A percentile compares a stretch with the other conserved stretches of the same genome.
phyloP scores from a whole-genome alignment of 2,329 filamentous ascomycete genomes.

The Nemania abortiva region DNA sequence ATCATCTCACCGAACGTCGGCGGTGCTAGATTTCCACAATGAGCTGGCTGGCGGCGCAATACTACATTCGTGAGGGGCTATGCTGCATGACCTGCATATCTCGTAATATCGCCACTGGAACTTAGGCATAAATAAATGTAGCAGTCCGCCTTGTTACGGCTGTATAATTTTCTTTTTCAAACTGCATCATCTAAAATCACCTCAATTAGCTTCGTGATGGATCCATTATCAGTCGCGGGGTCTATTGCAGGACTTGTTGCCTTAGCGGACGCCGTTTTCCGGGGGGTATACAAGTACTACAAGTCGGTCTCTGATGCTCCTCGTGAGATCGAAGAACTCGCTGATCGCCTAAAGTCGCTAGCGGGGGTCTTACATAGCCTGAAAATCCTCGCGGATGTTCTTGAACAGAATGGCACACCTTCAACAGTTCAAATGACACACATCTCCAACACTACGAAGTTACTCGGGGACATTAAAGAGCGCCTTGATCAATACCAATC shows the following conservation, averaged over 20 bases:
- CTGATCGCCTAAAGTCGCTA: conserved; percentile 39
- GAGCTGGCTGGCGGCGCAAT: too few species aligned
- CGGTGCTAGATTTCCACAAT: too few species aligned
- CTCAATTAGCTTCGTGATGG: conserved; percentile 23
- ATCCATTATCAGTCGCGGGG: conserved; percentile 48
- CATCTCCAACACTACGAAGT: conserved; percentile 34
- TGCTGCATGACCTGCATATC: too few species aligned
- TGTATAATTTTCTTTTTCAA: neutral
- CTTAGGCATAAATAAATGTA: too few species aligned
- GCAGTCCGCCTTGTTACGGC: neutral
- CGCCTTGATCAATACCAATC: conserved; percentile 37
- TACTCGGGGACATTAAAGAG: conserved; percentile 37
- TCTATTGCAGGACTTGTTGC: conserved; percentile 50
- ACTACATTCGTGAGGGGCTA: too few species aligned
- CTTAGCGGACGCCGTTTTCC: conserved; percentile 45
- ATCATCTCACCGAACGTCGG: too few species aligned
- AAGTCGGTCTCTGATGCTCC: conserved; percentile 43
- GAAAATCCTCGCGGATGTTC: conserved; percentile 33
- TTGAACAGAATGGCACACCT: conserved; percentile 38
- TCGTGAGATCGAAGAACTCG: conserved; percentile 42
- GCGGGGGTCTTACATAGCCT: conserved; percentile 43
- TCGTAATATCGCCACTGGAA: too few species aligned
- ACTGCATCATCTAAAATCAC: neutral
- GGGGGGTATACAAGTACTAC: conserved; percentile 43
- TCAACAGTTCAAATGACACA: conserved; percentile 34